A percentile compares a stretch with the other conserved stretches of the same genome.
phyloP scores from a whole-genome alignment of 371 early-diverging fungal genomes.

The Syncephalastrum racemosum region DNA sequence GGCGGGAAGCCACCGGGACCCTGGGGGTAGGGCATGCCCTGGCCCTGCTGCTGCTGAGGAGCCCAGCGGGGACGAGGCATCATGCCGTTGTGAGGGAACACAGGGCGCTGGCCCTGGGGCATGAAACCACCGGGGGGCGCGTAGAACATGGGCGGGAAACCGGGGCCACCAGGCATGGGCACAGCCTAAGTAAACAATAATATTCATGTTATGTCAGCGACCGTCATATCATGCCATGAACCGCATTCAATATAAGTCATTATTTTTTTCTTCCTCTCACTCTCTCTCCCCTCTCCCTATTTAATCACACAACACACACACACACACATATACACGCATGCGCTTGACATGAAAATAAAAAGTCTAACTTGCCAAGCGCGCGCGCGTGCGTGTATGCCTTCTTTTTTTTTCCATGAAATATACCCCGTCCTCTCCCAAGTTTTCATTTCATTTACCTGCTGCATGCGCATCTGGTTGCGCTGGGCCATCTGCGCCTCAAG shows the following conservation, averaged over 20 bases:
- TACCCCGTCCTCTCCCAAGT: background rate
- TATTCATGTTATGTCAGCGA: background rate
- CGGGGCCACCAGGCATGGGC: constrained; percentile 48
- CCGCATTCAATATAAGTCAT: too few species aligned
- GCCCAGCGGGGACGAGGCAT: constrained; percentile 82
- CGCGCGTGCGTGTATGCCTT: too few species aligned
- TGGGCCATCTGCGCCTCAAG: constrained; percentile 94
- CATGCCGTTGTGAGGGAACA: constrained; percentile 72
- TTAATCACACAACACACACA: background rate
- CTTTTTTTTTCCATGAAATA: background rate
- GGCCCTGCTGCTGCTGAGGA: constrained; percentile 59
- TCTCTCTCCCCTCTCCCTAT: too few species aligned
- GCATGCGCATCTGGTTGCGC: constrained; percentile 82
- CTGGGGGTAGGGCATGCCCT: constrained; percentile 58
- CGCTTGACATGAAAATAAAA: background rate
- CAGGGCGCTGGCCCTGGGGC: constrained; percentile 66
- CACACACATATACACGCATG: background rate
- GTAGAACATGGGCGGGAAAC: constrained; percentile 57
- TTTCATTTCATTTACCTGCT: constrained; percentile 30
- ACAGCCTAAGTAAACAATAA: constrained; percentile 18
- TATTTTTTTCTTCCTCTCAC: too few species aligned
- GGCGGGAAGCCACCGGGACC: constrained; percentile 47
- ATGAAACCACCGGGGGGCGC: constrained; percentile 56
- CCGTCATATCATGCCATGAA: too few species aligned
- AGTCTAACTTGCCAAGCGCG: background rate